phyloP scores from a whole-genome alignment of 805 yeast genomes.

The Starmerella scarabaei region DNA sequence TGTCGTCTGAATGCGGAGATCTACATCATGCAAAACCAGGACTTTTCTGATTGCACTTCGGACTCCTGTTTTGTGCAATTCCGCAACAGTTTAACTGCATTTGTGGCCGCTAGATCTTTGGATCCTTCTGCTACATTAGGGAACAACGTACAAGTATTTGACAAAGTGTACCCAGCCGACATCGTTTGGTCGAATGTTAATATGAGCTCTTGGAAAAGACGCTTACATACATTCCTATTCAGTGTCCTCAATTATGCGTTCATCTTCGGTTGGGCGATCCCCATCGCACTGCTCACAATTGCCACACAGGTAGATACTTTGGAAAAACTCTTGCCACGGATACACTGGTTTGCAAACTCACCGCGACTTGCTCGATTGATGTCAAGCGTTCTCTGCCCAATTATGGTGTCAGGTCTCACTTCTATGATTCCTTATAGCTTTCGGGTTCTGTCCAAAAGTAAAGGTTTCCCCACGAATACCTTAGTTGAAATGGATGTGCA shows the following conservation, averaged over 20 bases:
- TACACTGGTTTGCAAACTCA: constrained; percentile 40
- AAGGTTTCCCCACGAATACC: constrained; percentile 49
- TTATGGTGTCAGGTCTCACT: constrained; percentile 50
- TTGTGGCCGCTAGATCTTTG: constrained; percentile 40
- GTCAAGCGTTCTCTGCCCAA: constrained; percentile 54
- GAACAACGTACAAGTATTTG: constrained; percentile 11
- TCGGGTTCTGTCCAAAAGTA: constrained; percentile 39
- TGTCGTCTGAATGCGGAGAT: constrained; percentile 54
- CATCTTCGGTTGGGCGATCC: constrained; percentile 62
- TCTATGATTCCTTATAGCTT: constrained; percentile 49
- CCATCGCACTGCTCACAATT: constrained; percentile 68
- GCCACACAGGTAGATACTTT: constrained; percentile 61
- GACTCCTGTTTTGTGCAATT: constrained; percentile 47
- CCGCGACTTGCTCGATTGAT: constrained; percentile 45
- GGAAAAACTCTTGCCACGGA: constrained; percentile 46
- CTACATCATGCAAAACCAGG: constrained; percentile 38
- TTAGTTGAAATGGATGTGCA: constrained; percentile 61
- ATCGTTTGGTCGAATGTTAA: constrained; percentile 56
- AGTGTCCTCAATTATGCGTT: constrained; percentile 36
- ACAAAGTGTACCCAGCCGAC: constrained; percentile 51
- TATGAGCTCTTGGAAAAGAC: constrained; percentile 29
- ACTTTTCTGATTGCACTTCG: constrained; percentile 25
- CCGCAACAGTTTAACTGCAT: constrained; percentile 42
- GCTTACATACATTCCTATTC: constrained; percentile 32
- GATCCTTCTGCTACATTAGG: constrained; percentile 4